These are phyloP conservation scores for Mycogone perniciosa DNA, from an alignment of 2,329 filamentous ascomycete genomes.

Conservation along the genomic window DNA sequence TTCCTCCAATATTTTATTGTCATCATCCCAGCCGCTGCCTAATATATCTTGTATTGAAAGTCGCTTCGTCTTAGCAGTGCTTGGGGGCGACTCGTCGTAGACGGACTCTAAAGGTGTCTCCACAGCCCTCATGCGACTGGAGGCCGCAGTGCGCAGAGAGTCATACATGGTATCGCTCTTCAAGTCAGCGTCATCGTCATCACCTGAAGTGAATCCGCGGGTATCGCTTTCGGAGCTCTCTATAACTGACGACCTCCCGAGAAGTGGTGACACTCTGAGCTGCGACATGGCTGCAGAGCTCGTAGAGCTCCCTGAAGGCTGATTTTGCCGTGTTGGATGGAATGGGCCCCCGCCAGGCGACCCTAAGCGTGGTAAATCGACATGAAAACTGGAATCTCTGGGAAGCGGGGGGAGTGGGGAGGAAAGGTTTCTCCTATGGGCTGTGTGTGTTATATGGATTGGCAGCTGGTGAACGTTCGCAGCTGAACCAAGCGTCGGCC, in stretches of 20 bases:
- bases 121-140: slow-evolving; percentile 57
- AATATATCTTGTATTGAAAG: slow-evolving; percentile 55
- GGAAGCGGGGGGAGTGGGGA: slow-evolving; percentile 52
- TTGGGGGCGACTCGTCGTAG: slow-evolving; percentile 71
- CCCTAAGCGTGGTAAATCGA: slow-evolving; percentile 45
- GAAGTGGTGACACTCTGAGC: slow-evolving; percentile 25
- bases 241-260: slow-evolving; percentile 48
- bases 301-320: slow-evolving; percentile 37
- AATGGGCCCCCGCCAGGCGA: slow-evolving; percentile 34
- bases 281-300: slow-evolving; percentile 37
- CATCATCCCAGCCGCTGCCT: slow-evolving; percentile 47
- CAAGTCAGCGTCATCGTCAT: slow-evolving; percentile 73
- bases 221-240: slow-evolving; percentile 64
- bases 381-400: slow-evolving; percentile 48
- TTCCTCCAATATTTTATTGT: slow-evolving; percentile 55
- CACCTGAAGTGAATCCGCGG: slow-evolving; percentile 58
- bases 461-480: slow-evolving; percentile 8
- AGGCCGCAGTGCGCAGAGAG: slow-evolving; percentile 65
- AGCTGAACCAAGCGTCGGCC: slow-evolving; percentile 14
- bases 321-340: slow-evolving; percentile 33
- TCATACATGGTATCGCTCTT: slow-evolving; percentile 74
- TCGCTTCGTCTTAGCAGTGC: slow-evolving; percentile 49
- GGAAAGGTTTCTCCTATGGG: slow-evolving; percentile 40
- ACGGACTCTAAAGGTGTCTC: slow-evolving; percentile 71
- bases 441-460: slow-evolving; percentile 17